Percentiles rank a stretch among this genome's conserved stretches.
phyloP scores from a whole-genome alignment of 164 flowering plant species.

The Piper betle region DNA sequence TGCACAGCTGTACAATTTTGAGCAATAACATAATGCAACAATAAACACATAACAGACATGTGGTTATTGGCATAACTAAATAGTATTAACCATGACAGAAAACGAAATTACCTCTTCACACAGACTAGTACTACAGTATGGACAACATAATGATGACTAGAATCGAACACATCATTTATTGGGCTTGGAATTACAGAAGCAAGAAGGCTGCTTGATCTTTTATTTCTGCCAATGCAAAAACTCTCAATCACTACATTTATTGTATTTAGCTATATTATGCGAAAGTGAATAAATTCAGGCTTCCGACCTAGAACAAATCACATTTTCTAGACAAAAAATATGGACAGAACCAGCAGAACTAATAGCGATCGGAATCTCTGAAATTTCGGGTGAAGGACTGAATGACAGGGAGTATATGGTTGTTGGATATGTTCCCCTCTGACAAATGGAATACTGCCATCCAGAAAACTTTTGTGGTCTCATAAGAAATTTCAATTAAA shows the following conservation, averaged over 20 bases:
- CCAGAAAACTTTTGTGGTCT: background rate
- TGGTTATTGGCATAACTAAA: background rate
- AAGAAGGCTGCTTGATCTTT: conserved; percentile 50
- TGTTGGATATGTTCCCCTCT: conserved; percentile 84
- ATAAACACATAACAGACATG: background rate
- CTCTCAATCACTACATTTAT: background rate
- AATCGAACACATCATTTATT: conserved; percentile 59
- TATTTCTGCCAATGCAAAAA: conserved; percentile 21
- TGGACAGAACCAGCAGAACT: conserved; percentile 88
- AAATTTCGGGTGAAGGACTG: conserved; percentile 60
- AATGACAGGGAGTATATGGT: conserved; percentile 78
- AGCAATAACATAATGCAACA: background rate
- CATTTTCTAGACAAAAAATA: conserved; percentile 49
- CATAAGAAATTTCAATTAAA: background rate
- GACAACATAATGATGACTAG: conserved; percentile 64
- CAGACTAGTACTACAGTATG: conserved; percentile 76
- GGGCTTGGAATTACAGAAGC: conserved; percentile 65
- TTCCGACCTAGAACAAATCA: conserved; percentile 49
- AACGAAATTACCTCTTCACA: conserved; percentile 43
- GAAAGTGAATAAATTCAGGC: background rate
- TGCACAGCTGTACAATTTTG: conserved; percentile 40
- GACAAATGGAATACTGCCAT: conserved; percentile 72
- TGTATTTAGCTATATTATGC: background rate
- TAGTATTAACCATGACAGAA: background rate
- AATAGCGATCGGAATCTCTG: conserved; percentile 69